phyloP scores from a whole-genome alignment of 257 asterid species.

The Fraxinus quadrangulata region DNA sequence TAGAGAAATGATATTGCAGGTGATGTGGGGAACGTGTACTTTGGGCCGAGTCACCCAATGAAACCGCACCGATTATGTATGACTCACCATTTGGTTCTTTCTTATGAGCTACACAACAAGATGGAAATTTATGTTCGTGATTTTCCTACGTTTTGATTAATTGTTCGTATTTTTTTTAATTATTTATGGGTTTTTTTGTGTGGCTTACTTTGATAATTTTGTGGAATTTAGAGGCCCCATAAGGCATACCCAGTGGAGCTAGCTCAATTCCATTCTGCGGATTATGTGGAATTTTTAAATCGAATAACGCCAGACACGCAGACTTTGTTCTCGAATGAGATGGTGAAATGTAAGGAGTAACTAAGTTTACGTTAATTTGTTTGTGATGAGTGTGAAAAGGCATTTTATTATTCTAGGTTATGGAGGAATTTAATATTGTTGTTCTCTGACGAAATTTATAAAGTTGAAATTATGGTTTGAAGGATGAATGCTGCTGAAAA shows the following conservation, averaged over 20 bases:
- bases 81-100: slow-evolving; percentile 96
- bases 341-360: slow-evolving; percentile 60
- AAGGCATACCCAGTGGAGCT: slow-evolving; percentile 96
- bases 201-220: slow-evolving; percentile 10
- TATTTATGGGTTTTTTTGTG: not conserved
- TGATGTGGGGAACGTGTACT: slow-evolving; percentile 94
- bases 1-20: slow-evolving; percentile 52
- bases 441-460: not conserved
- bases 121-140: slow-evolving; percentile 96
- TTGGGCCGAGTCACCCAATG: slow-evolving; percentile 99
- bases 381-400: not conserved
- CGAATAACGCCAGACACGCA: slow-evolving; percentile 79
- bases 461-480: slow-evolving; percentile 4
- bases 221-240: slow-evolving; percentile 84
- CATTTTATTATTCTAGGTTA: not conserved
- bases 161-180: not conserved
- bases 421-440: not conserved
- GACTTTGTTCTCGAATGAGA: slow-evolving; percentile 55
- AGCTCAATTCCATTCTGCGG: slow-evolving; percentile 97
- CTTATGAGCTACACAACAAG: slow-evolving; percentile 88
- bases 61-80: slow-evolving; percentile 97
- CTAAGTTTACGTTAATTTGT: slow-evolving; percentile 2
- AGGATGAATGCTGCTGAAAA: slow-evolving; percentile 14
- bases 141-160: not conserved
- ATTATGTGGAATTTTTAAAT: slow-evolving; percentile 91